Evolutionary conservation across 1,284 basidiomycete genomes (phyloP), one percentile per base, ranked within the genome.

Genomic region (Stereum hirsutum): DNA sequence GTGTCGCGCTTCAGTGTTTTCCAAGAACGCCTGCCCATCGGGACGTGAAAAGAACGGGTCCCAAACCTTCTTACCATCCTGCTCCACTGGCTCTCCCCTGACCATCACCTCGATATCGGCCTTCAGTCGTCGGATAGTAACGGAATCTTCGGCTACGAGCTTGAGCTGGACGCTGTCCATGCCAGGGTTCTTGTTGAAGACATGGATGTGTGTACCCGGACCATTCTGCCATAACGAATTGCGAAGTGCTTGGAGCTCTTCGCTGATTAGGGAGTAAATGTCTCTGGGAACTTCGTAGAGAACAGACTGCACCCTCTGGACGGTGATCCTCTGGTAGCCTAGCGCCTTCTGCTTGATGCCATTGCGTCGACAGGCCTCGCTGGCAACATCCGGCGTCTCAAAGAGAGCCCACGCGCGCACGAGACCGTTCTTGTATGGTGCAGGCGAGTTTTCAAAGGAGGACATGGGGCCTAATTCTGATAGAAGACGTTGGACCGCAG

Each of bases 361-460:
- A 51, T 82, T 57, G 2, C 82, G 50, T 4, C 57, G 56, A 26
- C 70, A 69, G n/a, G 73, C 76, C 0, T 53, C 57, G 30, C 65
- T 63, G 0, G 82, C 82, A 19, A 69, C 69, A 0, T 57, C 51
- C 0, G 73, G 58, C 4, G 69, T 65, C 0, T 66, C 55, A 53
- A 76, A 83, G 19, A 62, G 66, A 0, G 68, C 76, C 70, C 72
- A 81, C 0, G 66, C 75, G 3, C 63, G 67, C 32, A 78, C 60
- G 20, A 58, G 51, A 4, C 74, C 74, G 17, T 69, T 54, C 21
- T 48, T 64, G 51, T 75, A 78, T 0, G 81, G 78, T 4, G 76
- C 63, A 0, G 72, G 65, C 6, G 64, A 41, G 15, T 74, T 49
- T 2, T 76, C 66, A 33, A 82, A 66, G 0, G 63, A 56, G 1